Evolutionary conservation across 192 early-diverging fungal genomes (phyloP).

Genomic region (Backusella liffmaniae): DNA sequence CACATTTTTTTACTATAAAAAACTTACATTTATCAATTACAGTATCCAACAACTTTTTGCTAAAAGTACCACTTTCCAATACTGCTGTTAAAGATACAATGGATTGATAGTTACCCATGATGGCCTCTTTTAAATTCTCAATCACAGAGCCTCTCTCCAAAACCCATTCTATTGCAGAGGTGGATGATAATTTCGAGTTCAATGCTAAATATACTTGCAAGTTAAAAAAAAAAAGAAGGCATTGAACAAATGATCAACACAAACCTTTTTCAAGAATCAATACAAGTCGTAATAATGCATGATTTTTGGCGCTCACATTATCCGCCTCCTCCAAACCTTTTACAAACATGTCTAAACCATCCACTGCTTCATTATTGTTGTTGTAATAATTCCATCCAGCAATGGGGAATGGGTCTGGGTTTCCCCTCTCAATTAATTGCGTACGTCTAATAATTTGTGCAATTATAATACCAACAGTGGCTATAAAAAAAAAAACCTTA

Average conservation of each 20-base stretch:
- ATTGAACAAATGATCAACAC: not conserved
- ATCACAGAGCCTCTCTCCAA: constrained; percentile 51
- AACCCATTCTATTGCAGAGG: constrained; percentile 58
- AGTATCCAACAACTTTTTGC: constrained; percentile 51
- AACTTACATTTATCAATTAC: constrained; percentile 52
- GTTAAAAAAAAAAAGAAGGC: not conserved
- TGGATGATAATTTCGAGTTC: constrained; percentile 39
- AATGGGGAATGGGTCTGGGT: constrained; percentile 41
- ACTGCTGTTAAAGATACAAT: constrained; percentile 47
- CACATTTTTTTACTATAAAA: not conserved
- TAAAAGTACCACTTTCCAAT: constrained; percentile 45
- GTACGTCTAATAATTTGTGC: constrained; percentile 54
- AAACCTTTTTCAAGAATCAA: constrained; percentile 55
- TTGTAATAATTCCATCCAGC: constrained; percentile 14
- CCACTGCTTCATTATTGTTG: not conserved
- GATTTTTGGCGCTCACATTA: constrained; percentile 34
- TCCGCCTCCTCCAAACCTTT: constrained; percentile 24
- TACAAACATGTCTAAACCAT: constrained; percentile 8
- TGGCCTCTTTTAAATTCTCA: constrained; percentile 52
- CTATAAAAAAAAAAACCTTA: not conserved
- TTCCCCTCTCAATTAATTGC: constrained; percentile 39
- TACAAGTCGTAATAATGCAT: constrained; percentile 52
- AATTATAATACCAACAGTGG: constrained; percentile 61
- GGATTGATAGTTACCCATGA: constrained; percentile 57
- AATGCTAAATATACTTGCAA: constrained; percentile 22